Evolutionary conservation across 2,329 filamentous ascomycete genomes (phyloP), one percentile per base, ranked within the genome.

Genomic region (Plectosphaerella cucumerina): DNA sequence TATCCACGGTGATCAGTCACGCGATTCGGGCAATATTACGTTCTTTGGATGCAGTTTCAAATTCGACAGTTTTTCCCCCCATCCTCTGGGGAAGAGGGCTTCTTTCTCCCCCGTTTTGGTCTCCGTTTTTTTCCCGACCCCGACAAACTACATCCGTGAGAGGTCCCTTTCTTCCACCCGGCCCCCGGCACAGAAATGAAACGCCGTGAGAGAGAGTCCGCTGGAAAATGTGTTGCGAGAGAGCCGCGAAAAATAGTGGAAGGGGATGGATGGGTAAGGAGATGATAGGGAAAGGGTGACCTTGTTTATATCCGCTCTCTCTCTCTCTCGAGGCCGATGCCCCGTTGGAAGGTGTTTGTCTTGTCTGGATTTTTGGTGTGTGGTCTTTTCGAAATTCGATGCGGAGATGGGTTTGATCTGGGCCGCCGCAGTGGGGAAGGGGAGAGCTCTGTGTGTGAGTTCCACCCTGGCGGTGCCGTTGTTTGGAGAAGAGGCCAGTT

Each of bases 401-500:
- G 3, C 8, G 26, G 26, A 9, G 12, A 10, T 10, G 9, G 12
- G 8, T 31, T 8, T 31, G 26, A 31, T 31, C 26, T 31, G 26
- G 26, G 41, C 3, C n/a, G 35, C 35, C 35, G 15, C n/a, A n/a
- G 17, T 18, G 15, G 14, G 31, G 8, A 8, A 34, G 31, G 14
- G 31, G 8, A 8, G 8, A 34, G 14, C 31, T 14, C 14, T 14
- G 8, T 34, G 31, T 9, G 31, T 34, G 31, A 34, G 31, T 8
- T 34, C 31, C 8, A 14, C 14, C 14, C 4, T 44, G 23, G 4
- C 33, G 26, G 18, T 44, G 48, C 4, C 15, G 31, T 23, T n/a
- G n/a, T n/a, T n/a, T 31, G 55, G 49, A 39, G 51, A 54, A 42
- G 34, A 35, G 15, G 17, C 56, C 59, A 54, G 48, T 60, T 70